phyloP scores from a whole-genome alignment of 2,329 filamentous ascomycete species.

The Oidium heveae region DNA sequence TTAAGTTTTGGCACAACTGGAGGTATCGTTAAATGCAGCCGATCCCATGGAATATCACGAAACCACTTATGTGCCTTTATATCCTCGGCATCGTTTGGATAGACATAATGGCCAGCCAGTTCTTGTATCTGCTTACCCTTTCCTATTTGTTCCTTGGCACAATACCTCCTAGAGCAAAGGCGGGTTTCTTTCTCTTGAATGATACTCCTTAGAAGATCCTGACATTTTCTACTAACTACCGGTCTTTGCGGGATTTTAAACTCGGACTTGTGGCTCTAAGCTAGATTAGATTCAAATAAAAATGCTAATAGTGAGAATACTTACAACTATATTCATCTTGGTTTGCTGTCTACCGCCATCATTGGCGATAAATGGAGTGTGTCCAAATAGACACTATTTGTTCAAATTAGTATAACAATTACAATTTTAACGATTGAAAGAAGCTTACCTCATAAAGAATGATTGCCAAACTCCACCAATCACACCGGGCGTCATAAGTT shows the following conservation, averaged over 20 bases:
- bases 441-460: constrained; percentile 54
- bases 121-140: constrained; percentile 10
- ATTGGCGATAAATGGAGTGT: constrained; percentile 69
- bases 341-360: constrained; percentile 49
- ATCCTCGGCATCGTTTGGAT: constrained; percentile 61
- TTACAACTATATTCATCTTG: constrained; percentile 60
- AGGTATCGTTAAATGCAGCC: constrained; percentile 41
- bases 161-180: constrained; percentile 53
- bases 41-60: constrained; percentile 50
- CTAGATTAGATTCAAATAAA: background rate
- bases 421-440: background rate
- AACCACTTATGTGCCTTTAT: constrained; percentile 85
- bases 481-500: constrained; percentile 73
- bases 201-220: constrained; percentile 49
- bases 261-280: constrained; percentile 36
- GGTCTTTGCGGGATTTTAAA: constrained; percentile 46
- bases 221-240: constrained; percentile 40
- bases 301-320: constrained; percentile 10
- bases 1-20: constrained; percentile 58
- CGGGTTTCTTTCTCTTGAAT: constrained; percentile 51
- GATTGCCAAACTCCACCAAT: constrained; percentile 91
- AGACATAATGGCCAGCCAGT: constrained; percentile 38
- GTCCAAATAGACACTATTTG: constrained; percentile 58
- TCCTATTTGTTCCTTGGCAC: constrained; percentile 29
- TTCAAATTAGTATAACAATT: background rate